Base-by-base conservation (phyloP, 164 flowering plant species). In the Magnolia officinalis region DNA sequence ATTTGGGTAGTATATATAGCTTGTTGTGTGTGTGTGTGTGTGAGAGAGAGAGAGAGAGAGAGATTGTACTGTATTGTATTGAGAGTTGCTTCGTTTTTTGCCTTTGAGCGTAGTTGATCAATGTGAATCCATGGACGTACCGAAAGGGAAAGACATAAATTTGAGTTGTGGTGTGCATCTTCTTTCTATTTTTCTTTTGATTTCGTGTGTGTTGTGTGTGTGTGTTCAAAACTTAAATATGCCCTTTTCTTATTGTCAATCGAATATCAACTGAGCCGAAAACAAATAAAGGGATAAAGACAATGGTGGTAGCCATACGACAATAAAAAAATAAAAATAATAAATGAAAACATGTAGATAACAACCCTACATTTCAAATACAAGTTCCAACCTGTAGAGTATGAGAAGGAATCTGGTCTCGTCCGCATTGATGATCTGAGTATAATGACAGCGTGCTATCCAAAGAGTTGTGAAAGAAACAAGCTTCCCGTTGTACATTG, bases 361-460 rank as follows among this genome's bases (percentile, higher is more conserved):
- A 29, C 68, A 65, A 20, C 37, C 11, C 31, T 7, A 68, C 20
- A 68, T 68, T 8, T 68, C 21, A 68, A 29, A 68, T 29, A 24
- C 16, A 8, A 37, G 8, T 65, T 67, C 77, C 76, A 70, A 93
- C 98, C 96, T 92, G 96, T 73, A 84, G 75, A 61, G 95, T 92
- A 76, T 72, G 87, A 73, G 91, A 90, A 78, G 98, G 98, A 80
- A 94, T 87, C 75, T 84, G 89, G 58, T 86, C 86, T 83, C 80
- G 89, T 66, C 96, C 97, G 83, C 98, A 94, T 55, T 85, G 91
- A 83, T 94, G 97, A 83, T 94, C 97, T 1, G 89, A 74, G 67
- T 89, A 90, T 79, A 94, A 81, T 21, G 98, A 92, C 81, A 91
- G 67, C 72, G 90, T 89, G 79, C 82, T 78, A 72, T 88, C 89